A percentile compares a stretch with the other conserved stretches of the same genome.
Conservation (phyloP, 2,329 filamentous ascomycete species). For the Ophiostoma triangulosporum region DNA sequence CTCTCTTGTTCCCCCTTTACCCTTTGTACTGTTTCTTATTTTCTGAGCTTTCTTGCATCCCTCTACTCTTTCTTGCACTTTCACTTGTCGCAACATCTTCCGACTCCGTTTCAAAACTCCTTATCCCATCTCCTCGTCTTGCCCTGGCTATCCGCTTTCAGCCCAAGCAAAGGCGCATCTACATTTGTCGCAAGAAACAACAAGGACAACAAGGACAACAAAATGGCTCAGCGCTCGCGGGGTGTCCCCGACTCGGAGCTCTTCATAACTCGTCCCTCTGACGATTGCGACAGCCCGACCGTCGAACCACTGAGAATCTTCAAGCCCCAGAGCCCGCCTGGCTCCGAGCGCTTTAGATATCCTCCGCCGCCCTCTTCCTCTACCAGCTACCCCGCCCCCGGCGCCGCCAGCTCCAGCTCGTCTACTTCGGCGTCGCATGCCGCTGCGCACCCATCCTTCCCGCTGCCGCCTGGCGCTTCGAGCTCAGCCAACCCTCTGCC, state of each 20-base stretch:
- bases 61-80: neutral
- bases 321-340: constrained; percentile 55
- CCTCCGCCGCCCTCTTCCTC: constrained; percentile 31
- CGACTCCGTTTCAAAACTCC: neutral
- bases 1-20: neutral
- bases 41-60: neutral
- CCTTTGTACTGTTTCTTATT: neutral
- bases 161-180: neutral
- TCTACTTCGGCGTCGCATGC: constrained; percentile 16
- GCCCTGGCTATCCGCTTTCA: neutral
- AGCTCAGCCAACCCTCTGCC: constrained; percentile 55
- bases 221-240: constrained; percentile 39
- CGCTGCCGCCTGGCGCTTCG: constrained; percentile 53
- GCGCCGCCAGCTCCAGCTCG: constrained; percentile 25
- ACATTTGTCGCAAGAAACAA: neutral
- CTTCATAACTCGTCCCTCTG: constrained; percentile 49
- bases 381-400: constrained; percentile 11
- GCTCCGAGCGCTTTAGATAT: constrained; percentile 34
- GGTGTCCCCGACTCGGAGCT: constrained; percentile 69
- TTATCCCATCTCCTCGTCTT: neutral
- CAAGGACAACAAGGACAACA: neutral
- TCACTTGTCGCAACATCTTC: neutral
- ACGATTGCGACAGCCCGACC: constrained; percentile 56
- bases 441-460: constrained; percentile 45
- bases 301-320: constrained; percentile 75